Evolutionary conservation across 495 filamentous ascomycete genomes (phyloP).

Genomic region (Sabuloglossum arenarium): DNA sequence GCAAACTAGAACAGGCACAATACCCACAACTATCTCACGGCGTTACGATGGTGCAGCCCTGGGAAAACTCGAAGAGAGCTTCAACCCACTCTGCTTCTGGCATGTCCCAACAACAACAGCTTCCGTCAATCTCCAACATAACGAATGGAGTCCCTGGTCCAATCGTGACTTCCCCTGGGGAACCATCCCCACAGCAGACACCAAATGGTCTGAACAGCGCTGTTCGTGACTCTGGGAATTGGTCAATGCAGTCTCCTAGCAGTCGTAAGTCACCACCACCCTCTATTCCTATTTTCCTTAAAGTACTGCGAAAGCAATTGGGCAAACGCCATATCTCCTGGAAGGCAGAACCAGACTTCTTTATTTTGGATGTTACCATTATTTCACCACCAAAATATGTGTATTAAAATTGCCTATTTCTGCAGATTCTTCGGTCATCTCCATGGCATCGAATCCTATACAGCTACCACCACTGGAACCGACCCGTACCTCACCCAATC

Average conservation of each 20-base stretch:
- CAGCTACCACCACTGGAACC: constrained; percentile 3
- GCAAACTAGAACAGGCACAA: background rate
- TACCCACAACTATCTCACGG: background rate
- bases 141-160: background rate
- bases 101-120: background rate
- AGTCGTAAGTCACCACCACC: constrained; percentile 2
- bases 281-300: background rate
- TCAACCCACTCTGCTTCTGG: background rate
- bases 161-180: background rate
- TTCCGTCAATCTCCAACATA: constrained; percentile 1
- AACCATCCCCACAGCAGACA: background rate
- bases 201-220: background rate
- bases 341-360: background rate
- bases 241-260: constrained; percentile 8
- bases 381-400: too few species aligned
- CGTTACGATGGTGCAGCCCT: background rate
- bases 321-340: background rate
- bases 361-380: background rate
- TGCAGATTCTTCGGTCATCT: constrained; percentile 7
- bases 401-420: background rate
- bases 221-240: constrained; percentile 7
- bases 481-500: constrained; percentile 3
- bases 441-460: constrained; percentile 1
- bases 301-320: background rate
- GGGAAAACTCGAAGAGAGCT: background rate